These are phyloP conservation scores for Arthrobotrys pseudoclavata DNA, from an alignment of 2,329 filamentous ascomycete genomes.

Conservation along the genomic window DNA sequence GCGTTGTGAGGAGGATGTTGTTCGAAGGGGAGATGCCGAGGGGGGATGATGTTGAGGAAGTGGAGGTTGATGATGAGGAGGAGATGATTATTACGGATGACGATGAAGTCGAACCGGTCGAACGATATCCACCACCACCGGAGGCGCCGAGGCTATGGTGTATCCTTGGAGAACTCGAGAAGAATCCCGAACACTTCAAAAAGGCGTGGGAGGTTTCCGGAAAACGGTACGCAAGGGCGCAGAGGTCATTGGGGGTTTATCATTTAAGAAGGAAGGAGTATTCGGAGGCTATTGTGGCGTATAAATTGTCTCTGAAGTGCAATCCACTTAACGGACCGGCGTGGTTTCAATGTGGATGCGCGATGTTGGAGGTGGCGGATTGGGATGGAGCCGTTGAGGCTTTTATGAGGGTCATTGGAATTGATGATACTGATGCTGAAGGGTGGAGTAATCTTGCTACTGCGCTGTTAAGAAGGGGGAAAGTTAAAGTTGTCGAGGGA, in stretches of 20 bases:
- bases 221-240: slow-evolving; percentile 84
- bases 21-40: slow-evolving; percentile 71
- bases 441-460: slow-evolving; percentile 96
- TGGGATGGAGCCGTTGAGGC: slow-evolving; percentile 85
- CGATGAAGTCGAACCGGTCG: slow-evolving; percentile 70
- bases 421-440: slow-evolving; percentile 89
- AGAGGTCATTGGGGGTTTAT: slow-evolving; percentile 85
- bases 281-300: slow-evolving; percentile 80
- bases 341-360: slow-evolving; percentile 93
- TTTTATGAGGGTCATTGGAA: slow-evolving; percentile 84
- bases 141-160: slow-evolving; percentile 92
- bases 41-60: slow-evolving; percentile 68
- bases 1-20: slow-evolving; percentile 81
- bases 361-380: slow-evolving; percentile 80
- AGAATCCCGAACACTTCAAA: slow-evolving; percentile 80
- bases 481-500: slow-evolving; percentile 64
- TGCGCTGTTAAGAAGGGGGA: slow-evolving; percentile 76
- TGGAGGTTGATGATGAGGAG: slow-evolving; percentile 70
- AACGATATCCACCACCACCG: slow-evolving; percentile 78
- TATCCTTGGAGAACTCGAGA: slow-evolving; percentile 90
- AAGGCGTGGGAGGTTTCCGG: slow-evolving; percentile 90
- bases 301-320: slow-evolving; percentile 79
- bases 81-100: slow-evolving; percentile 69
- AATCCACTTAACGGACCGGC: slow-evolving; percentile 85
- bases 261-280: slow-evolving; percentile 78